A percentile compares a stretch with the other conserved stretches of the same genome.
Evolutionary conservation across 148 eudicot genomes (phyloP).

Genomic region (Heliamphora exappendiculata): DNA sequence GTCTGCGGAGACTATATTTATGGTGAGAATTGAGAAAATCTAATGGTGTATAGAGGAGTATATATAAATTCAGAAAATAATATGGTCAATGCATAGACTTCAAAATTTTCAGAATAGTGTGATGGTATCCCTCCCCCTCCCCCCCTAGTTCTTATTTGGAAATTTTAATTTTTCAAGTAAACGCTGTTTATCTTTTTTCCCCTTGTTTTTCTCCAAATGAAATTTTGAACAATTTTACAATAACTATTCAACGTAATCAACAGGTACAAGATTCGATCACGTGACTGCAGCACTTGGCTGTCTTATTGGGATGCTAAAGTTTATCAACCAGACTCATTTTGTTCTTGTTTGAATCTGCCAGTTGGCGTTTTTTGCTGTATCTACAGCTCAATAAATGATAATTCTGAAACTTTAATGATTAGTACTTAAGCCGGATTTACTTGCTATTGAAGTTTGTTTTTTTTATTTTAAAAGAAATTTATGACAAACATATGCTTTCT

Average conservation of each 20-base stretch:
- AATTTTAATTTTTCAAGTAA: not conserved
- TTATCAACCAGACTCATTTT: not conserved
- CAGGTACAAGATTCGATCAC: conserved; percentile 40
- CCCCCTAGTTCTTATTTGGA: not conserved
- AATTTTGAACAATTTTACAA: not conserved
- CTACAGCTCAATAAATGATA: too few relatives aligned
- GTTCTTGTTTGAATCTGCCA: not conserved
- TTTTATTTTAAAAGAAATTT: too few relatives aligned
- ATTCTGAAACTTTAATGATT: too few relatives aligned
- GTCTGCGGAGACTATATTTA: too few relatives aligned
- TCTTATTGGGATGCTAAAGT: not conserved
- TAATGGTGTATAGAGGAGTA: not conserved
- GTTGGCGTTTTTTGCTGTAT: too few relatives aligned
- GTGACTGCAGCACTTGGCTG: not conserved
- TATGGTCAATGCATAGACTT: too few relatives aligned
- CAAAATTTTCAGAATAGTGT: too few relatives aligned
- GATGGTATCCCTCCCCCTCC: too few relatives aligned
- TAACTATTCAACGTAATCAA: conserved; percentile 11
- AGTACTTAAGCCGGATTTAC: too few relatives aligned
- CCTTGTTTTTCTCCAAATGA: not conserved
- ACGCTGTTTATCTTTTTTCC: not conserved
- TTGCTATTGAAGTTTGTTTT: too few relatives aligned
- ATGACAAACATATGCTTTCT: not conserved
- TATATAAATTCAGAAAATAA: not conserved
- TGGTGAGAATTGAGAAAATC: not conserved